Conservation (phyloP, 495 filamentous ascomycete genomes). For the Lophiostoma macrostomum region DNA sequence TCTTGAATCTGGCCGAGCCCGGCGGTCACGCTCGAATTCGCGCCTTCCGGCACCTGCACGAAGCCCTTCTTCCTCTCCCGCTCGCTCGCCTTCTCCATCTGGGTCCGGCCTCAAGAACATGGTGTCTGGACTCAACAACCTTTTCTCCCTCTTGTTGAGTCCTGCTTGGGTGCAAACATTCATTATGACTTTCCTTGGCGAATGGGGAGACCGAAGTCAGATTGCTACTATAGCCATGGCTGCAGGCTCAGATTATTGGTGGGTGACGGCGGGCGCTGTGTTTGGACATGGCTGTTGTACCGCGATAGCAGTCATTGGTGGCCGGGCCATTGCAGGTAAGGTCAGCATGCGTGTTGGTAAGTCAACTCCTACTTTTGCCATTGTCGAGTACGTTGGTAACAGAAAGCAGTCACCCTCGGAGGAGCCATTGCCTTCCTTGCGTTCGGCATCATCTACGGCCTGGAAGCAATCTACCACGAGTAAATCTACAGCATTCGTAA, state of each 20-base stretch:
- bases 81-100: slow-evolving; percentile 56
- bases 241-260: slow-evolving; percentile 97
- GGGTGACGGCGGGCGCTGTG: slow-evolving; percentile 89
- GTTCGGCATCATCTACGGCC: slow-evolving; percentile 86
- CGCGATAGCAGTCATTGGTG: slow-evolving; percentile 87
- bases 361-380: slow-evolving; percentile 41
- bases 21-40: slow-evolving; percentile 59
- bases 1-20: slow-evolving; percentile 58
- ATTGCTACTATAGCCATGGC: slow-evolving; percentile 99
- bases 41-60: slow-evolving; percentile 58
- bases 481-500: slow-evolving; percentile 1
- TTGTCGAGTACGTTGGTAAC: not conserved
- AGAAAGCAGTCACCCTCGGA: slow-evolving; percentile 78
- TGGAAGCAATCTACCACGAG: slow-evolving; percentile 58
- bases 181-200: slow-evolving; percentile 96
- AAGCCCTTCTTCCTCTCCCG: slow-evolving; percentile 59
- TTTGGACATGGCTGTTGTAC: slow-evolving; percentile 87
- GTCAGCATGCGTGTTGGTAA: slow-evolving; percentile 96
- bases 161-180: slow-evolving; percentile 99
- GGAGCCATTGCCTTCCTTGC: slow-evolving; percentile 87
- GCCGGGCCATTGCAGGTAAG: slow-evolving; percentile 83
- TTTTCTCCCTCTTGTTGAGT: slow-evolving; percentile 80
- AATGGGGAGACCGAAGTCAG: slow-evolving; percentile 97
- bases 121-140: slow-evolving; percentile 71
- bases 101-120: slow-evolving; percentile 40